Evolutionary conservation across 805 yeast genomes (phyloP).

Genomic region (Lipomyces yamadae): DNA sequence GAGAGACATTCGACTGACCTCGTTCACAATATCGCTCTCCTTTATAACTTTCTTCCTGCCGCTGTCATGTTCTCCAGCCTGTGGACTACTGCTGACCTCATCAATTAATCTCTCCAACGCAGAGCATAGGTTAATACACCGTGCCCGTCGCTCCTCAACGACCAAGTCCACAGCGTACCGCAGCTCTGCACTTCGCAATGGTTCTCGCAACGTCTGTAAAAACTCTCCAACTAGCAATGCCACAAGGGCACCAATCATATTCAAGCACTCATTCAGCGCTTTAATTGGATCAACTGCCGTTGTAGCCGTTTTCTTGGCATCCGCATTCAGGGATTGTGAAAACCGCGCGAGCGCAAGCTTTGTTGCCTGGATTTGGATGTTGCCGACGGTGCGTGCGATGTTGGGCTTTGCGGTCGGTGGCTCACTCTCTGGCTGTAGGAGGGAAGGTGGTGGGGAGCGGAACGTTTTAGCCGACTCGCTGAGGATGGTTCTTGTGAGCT

Average conservation of each 20-base stretch:
- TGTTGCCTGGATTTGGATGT: slow-evolving; percentile 27
- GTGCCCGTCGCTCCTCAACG: slow-evolving; percentile 13
- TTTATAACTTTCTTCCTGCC: background rate
- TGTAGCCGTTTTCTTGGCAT: slow-evolving; percentile 14
- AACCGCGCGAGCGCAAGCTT: slow-evolving; percentile 30
- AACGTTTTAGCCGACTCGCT: background rate
- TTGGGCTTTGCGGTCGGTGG: slow-evolving; percentile 1
- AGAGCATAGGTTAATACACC: slow-evolving; percentile 14
- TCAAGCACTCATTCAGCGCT: slow-evolving; percentile 19
- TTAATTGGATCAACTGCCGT: background rate
- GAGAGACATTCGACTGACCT: slow-evolving; percentile 6
- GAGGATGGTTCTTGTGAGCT: slow-evolving; percentile 5
- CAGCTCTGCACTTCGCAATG: slow-evolving; percentile 3
- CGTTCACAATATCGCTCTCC: background rate
- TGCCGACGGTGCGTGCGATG: slow-evolving; percentile 22
- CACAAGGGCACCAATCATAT: slow-evolving; percentile 16
- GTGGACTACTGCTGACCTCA: slow-evolving; percentile 16
- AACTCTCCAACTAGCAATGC: slow-evolving; percentile 15
- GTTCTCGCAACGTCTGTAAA: background rate
- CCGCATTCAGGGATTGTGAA: slow-evolving; percentile 16
- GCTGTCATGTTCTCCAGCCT: background rate
- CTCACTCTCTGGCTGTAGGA: background rate
- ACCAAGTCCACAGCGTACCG: slow-evolving; percentile 13
- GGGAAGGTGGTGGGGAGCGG: background rate
- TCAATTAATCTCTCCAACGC: slow-evolving; percentile 24